phyloP scores from a whole-genome alignment of 768 basidiomycete genomes.

The Termitomyces sp. region DNA sequence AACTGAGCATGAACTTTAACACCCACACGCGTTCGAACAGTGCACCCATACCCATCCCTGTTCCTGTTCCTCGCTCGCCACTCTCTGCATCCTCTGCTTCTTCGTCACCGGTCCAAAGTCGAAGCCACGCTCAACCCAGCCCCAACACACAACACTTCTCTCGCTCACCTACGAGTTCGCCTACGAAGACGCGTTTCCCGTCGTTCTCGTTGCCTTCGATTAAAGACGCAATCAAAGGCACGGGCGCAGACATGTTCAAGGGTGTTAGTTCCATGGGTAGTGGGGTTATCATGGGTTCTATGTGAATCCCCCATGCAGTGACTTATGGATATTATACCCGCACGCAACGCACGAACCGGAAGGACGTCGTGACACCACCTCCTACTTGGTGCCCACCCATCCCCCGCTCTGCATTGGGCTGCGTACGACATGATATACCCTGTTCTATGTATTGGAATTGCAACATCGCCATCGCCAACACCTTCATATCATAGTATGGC shows the following conservation, averaged over 20 bases:
- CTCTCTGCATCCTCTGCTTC: not conserved
- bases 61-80: not conserved
- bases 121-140: not conserved
- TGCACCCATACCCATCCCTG: not conserved
- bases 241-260: slow-evolving; percentile 12
- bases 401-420: not conserved
- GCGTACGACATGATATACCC: not conserved
- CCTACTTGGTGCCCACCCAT: not conserved
- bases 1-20: not conserved
- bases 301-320: not conserved
- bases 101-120: not conserved
- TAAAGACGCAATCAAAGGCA: slow-evolving; percentile 13
- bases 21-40: not conserved
- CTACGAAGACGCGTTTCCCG: slow-evolving; percentile 6
- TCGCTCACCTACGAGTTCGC: not conserved
- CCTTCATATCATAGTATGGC: not conserved
- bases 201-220: slow-evolving; percentile 13
- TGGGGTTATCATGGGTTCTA: slow-evolving; percentile 4
- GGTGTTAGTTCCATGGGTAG: slow-evolving; percentile 14
- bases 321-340: not conserved
- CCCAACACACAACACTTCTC: not conserved
- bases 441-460: not conserved
- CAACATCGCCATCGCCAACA: too few relatives aligned
- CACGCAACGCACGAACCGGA: not conserved
- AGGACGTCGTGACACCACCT: not conserved